Evolutionary conservation across 2,329 filamentous ascomycete species (phyloP).

Genomic region (Penicillium sclerotigenum): DNA sequence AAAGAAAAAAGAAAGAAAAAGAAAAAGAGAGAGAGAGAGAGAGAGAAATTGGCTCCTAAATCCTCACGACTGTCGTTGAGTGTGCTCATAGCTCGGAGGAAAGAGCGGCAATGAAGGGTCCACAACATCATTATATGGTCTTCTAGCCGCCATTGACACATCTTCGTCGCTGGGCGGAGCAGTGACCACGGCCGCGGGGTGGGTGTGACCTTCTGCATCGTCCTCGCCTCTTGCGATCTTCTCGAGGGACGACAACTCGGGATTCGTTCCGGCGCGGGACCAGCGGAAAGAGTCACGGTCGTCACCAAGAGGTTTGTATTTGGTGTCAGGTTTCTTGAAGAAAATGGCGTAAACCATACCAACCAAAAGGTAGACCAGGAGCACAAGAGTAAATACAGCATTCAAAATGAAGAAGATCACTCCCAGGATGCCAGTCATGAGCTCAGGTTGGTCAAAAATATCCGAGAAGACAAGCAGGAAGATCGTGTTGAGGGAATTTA

Average conservation of each 20-base stretch:
- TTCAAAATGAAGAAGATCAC: slow-evolving; percentile 87
- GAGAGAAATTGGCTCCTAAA: not conserved
- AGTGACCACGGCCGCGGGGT: not conserved
- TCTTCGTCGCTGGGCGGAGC: slow-evolving; percentile 7
- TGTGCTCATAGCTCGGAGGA: not conserved
- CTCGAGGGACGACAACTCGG: slow-evolving; percentile 84
- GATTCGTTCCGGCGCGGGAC: slow-evolving; percentile 69
- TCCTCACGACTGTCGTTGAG: not conserved
- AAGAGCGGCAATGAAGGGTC: slow-evolving; percentile 9
- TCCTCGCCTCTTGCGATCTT: slow-evolving; percentile 82
- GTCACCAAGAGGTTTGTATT: slow-evolving; percentile 93
- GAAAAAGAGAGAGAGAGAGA: not conserved
- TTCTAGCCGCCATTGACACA: slow-evolving; percentile 4
- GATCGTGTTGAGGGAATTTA: slow-evolving; percentile 88
- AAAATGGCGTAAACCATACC: slow-evolving; percentile 75
- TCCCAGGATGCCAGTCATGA: slow-evolving; percentile 84
- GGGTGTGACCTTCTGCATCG: slow-evolving; percentile 1
- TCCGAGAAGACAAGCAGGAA: slow-evolving; percentile 85
- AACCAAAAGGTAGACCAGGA: slow-evolving; percentile 77
- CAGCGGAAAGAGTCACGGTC: slow-evolving; percentile 97
- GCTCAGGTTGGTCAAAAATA: slow-evolving; percentile 75
- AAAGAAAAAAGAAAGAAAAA: not conserved
- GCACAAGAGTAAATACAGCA: slow-evolving; percentile 74
- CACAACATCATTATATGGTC: slow-evolving; percentile 9
- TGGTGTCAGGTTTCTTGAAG: slow-evolving; percentile 88